These are phyloP conservation scores for Schizopora paradoxa DNA, from an alignment of 1,284 basidiomycete species.

Conservation along the genomic window DNA sequence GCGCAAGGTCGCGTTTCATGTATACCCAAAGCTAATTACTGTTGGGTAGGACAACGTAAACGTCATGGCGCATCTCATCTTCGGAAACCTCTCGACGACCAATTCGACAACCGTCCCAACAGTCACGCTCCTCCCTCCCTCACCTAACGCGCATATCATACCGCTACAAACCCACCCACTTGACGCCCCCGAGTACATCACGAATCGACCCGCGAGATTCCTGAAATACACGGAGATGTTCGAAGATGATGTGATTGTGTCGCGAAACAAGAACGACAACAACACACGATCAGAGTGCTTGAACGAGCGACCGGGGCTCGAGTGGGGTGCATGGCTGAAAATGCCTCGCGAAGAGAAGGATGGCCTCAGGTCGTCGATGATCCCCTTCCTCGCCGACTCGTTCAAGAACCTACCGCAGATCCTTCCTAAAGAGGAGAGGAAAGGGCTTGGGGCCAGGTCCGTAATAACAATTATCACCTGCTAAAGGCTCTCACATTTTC, in stretches of 20 bases:
- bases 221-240: too few species aligned
- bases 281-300: slow-evolving; percentile 31
- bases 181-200: neutral
- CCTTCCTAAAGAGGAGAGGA: slow-evolving; percentile 31
- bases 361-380: slow-evolving; percentile 37
- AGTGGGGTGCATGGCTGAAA: slow-evolving; percentile 55
- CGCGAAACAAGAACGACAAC: slow-evolving; percentile 32
- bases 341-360: slow-evolving; percentile 38
- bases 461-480: too few species aligned
- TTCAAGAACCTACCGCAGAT: slow-evolving; percentile 40
- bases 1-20: slow-evolving; percentile 14
- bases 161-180: slow-evolving; percentile 8
- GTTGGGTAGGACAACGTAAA: slow-evolving; percentile 37
- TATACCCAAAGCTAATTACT: neutral
- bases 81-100: slow-evolving; percentile 38
- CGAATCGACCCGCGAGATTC: slow-evolving; percentile 1
- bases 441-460: slow-evolving; percentile 21
- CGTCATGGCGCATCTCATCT: slow-evolving; percentile 50
- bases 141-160: slow-evolving; percentile 2
- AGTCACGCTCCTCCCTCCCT: slow-evolving; percentile 6
- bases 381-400: slow-evolving; percentile 53
- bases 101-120: slow-evolving; percentile 10
- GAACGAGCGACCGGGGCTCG: slow-evolving; percentile 40
- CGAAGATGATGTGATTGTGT: too few species aligned
- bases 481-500: too few species aligned